Evolutionary conservation across 1,139 yeast genomes (phyloP).

Genomic region (Starmera stellimalicola): DNA sequence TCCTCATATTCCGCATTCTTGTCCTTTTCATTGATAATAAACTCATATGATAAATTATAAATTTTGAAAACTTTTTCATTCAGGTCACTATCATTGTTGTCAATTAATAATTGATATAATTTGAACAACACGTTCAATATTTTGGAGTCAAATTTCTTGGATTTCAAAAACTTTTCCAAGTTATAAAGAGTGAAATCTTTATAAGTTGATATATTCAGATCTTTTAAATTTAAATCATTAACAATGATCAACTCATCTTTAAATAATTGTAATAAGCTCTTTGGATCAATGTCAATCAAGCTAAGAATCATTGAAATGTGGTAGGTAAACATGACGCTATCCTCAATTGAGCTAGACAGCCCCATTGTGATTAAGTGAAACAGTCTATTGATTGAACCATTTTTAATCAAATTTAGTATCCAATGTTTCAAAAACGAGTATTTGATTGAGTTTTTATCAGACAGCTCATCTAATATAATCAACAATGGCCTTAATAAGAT

Average conservation of each 20-base stretch:
- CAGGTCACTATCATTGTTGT: conserved; percentile 49
- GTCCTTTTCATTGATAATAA: conserved; percentile 13
- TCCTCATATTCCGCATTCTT: conserved; percentile 7
- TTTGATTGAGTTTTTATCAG: conserved; percentile 31
- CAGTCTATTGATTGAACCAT: conserved; percentile 51
- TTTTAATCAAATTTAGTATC: conserved; percentile 39
- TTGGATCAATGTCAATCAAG: conserved; percentile 37
- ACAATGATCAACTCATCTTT: conserved; percentile 48
- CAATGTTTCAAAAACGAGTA: conserved; percentile 45
- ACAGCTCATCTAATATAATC: conserved; percentile 54
- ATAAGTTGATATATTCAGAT: conserved; percentile 49
- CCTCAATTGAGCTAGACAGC: conserved; percentile 32
- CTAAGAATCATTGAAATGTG: conserved; percentile 41
- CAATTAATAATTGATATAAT: conserved; percentile 35
- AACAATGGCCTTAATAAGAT: conserved; percentile 60
- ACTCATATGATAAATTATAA: conserved; percentile 22
- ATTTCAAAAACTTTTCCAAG: conserved; percentile 35
- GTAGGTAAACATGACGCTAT: conserved; percentile 50
- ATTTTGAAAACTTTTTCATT: conserved; percentile 27
- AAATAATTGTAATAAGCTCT: conserved; percentile 35
- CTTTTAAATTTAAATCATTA: conserved; percentile 27
- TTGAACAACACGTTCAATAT: conserved; percentile 30
- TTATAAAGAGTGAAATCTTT: conserved; percentile 43
- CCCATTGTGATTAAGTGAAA: conserved; percentile 35
- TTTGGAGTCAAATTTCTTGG: conserved; percentile 21